phyloP scores from a whole-genome alignment of 345 rosid genomes.

The Stellera chamaejasme region DNA sequence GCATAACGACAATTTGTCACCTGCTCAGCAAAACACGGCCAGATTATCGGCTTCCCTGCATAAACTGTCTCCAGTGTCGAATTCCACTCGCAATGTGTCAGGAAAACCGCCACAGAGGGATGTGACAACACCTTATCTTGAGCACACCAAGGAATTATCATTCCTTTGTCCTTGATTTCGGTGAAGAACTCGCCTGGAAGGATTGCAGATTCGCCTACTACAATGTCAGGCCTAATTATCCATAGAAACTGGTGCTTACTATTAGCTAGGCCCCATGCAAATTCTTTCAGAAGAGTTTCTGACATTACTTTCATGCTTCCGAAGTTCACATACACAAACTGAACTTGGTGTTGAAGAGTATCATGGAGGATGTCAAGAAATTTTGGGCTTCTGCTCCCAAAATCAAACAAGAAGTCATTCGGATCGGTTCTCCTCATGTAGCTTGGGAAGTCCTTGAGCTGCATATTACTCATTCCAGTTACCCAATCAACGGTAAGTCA shows the following conservation, averaged over 20 bases:
- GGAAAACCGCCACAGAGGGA: conserved; percentile 2
- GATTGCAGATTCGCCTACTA: conserved; percentile 1
- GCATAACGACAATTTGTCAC: conserved; percentile 7
- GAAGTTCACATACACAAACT: conserved; percentile 22
- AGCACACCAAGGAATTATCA: conserved; percentile 6
- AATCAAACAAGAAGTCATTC: conserved; percentile 18
- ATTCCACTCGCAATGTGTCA: conserved; percentile 11
- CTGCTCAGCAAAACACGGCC: conserved; percentile 5
- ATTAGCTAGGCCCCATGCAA: conserved; percentile 20
- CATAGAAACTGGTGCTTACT: conserved; percentile 11
- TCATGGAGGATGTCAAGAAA: conserved; percentile 22
- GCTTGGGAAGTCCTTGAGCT: conserved; percentile 27
- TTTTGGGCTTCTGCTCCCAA: conserved; percentile 7
- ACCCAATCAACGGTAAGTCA: conserved; percentile 28
- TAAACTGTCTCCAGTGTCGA: conserved; percentile 7
- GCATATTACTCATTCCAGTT: conserved; percentile 23
- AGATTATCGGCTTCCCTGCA: conserved; percentile 5
- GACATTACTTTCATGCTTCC: conserved; percentile 23
- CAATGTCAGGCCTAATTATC: conserved; percentile 9
- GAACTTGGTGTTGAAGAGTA: conserved; percentile 25
- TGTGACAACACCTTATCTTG: conserved; percentile 10
- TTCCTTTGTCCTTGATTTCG: conserved; percentile 7
- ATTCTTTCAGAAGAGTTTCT: conserved; percentile 7
- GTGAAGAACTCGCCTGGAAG: conserved; percentile 5
- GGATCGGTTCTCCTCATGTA: conserved; percentile 18